Base-by-base conservation (phyloP, 2,329 filamentous ascomycete genomes). In the Kalaharituber pfeilii region DNA sequence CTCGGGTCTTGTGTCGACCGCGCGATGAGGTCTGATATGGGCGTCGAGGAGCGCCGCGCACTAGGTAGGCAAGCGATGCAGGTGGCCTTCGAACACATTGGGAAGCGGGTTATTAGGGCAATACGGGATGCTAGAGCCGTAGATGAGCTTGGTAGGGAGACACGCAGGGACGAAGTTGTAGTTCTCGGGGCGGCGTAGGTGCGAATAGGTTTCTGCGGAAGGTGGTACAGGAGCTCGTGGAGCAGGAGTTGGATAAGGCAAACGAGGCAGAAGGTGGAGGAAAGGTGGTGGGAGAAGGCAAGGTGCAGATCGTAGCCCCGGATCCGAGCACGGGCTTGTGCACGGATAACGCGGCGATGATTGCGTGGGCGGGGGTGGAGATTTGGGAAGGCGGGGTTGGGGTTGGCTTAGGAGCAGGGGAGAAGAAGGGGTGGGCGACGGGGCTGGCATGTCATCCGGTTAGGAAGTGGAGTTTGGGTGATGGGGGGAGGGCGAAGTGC, bases 341-440 rank as follows among this genome's bases (percentile, higher is more conserved):
- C 66, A 95, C 86, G 0, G 91, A 98, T 65, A 96, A 98, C 68
- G 91, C 91, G 11, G 86, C 87, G 49, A 98, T 98, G 91, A 88
- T 96, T 66, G 89, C 83, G 1, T 96, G 91, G 89, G 75, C 88
- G 1, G 91, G 83, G 0, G 75, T 88, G 60, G 88, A 96, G 69
- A 95, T 98, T 88, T 95, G 77, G 65, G 76, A 84, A 67, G 78
- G 77, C 1, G 88, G 89, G 1, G 3, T 20, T 5, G 44, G 24
- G 24, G 24, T 26, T 13, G 44, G 24, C 13, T 11, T 11, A 20
- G 44, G 44, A 13, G 20, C 15, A 3, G 33, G 20, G 30, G 30
- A n/a, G 15, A 18, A 39, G 33, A 39, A 18, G 15, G 42, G 42
- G 0, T 88, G 78, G 73, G 69, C 72, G 56, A 81, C 79, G 7